Evolutionary conservation across 345 rosid genomes (phyloP), one percentile per base, ranked within the genome.

Genomic region (Turritis glabra): DNA sequence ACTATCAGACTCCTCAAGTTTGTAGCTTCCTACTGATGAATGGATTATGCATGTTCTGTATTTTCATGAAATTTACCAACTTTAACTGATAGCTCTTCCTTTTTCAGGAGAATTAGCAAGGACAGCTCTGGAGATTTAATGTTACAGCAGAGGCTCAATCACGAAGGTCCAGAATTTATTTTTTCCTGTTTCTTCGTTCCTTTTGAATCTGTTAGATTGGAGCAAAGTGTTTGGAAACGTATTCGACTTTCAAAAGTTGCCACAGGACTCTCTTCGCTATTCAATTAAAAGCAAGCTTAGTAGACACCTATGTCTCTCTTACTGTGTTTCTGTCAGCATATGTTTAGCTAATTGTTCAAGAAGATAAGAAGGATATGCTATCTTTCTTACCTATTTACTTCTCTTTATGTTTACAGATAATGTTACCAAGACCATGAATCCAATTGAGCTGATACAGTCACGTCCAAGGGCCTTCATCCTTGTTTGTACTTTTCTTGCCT

Each of bases 401-500:
- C 47, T 71, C 1, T 68, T 71, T 61, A n/a, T 69, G 68, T 70
- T 56, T 81, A 74, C 82, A 87, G 97, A 84, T 80, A 40, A 73
- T 56, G 73, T 73, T 54, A 78, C 85, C 26, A 82, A 69, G 74
- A 61, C 79, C 68, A 69, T 89, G 76, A 86, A 84, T 75, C 79
- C 82, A 73, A 5, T 67, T 22, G 77, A 54, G 38, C 82, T 86
- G 76, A 53, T 77, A 52, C 83, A 79, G 46, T 83, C 87, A 52
- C 79, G 71, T 80, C 81, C 90, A n/a, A 84, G 83, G 86, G 86
- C 97, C 77, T 71, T 90, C 87, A 82, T 95, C 83, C 93, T 95
- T 86, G 99, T 95, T 85, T 92, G 98, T 91, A 90, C 89, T 87
- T 88, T 83, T 80, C 92, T 86, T 74, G 53, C 82, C 86, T 75